These are phyloP conservation scores for Cairneyella variabilis DNA, from an alignment of 495 filamentous ascomycete genomes.

Conservation along the genomic window DNA sequence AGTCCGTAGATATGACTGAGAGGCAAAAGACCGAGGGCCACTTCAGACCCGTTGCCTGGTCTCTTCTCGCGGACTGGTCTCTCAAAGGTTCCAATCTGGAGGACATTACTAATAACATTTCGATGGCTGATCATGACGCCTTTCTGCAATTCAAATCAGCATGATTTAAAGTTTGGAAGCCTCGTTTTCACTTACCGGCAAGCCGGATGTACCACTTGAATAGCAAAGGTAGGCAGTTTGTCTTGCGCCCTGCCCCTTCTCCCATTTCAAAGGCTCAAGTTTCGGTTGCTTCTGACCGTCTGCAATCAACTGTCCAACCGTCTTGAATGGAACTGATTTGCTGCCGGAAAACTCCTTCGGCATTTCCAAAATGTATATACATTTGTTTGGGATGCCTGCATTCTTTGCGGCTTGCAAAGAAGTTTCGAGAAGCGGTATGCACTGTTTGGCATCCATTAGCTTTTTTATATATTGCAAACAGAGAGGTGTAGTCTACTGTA, in stretches of 20 bases:
- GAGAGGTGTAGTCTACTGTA: constrained; percentile 37
- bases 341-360: constrained; percentile 49
- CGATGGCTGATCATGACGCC: constrained; percentile 88
- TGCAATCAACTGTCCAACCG: constrained; percentile 63
- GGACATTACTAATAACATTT: constrained; percentile 82
- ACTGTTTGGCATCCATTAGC: constrained; percentile 29
- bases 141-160: constrained; percentile 56
- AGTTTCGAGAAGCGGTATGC: constrained; percentile 65
- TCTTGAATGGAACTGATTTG: constrained; percentile 56
- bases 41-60: constrained; percentile 43
- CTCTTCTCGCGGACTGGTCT: constrained; percentile 29
- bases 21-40: constrained; percentile 69
- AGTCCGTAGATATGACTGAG: constrained; percentile 85
- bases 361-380: constrained; percentile 70
- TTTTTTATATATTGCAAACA: neutral
- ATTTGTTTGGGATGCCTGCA: constrained; percentile 64
- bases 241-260: constrained; percentile 67
- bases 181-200: constrained; percentile 54
- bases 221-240: constrained; percentile 85
- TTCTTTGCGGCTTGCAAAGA: constrained; percentile 66
- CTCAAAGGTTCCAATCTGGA: constrained; percentile 63
- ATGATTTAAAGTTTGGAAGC: constrained; percentile 30
- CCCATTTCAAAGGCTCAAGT: constrained; percentile 65
- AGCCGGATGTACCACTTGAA: constrained; percentile 82
- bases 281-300: constrained; percentile 58